A percentile compares a stretch with the other conserved stretches of the same genome.
phyloP scores from a whole-genome alignment of 257 asterid species.

The Perilla frutescens region DNA sequence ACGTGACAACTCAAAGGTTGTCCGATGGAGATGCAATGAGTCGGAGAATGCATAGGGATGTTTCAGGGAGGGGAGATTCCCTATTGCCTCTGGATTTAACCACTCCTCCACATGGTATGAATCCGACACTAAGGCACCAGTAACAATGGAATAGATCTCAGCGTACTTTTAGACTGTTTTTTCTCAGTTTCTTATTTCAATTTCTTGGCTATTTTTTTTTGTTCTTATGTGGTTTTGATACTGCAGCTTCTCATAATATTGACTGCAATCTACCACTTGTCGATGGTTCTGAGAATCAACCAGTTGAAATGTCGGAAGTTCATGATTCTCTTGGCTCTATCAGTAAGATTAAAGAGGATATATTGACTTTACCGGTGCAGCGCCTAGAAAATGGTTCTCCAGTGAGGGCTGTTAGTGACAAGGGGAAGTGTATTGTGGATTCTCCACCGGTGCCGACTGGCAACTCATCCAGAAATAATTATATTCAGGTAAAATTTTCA shows the following conservation, averaged over 20 bases:
- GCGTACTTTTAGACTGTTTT: not conserved
- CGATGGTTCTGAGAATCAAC: constrained; percentile 36
- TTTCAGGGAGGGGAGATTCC: constrained; percentile 30
- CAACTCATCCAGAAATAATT: constrained; percentile 37
- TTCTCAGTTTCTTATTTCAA: not conserved
- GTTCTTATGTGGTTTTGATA: constrained; percentile 26
- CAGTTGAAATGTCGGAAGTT: constrained; percentile 24
- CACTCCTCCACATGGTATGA: constrained; percentile 51
- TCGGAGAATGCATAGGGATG: constrained; percentile 18
- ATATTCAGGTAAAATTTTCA: constrained; percentile 60
- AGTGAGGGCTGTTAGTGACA: constrained; percentile 36
- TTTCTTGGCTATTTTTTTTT: not conserved
- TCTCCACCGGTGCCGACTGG: constrained; percentile 29
- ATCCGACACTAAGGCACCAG: not conserved
- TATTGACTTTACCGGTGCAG: constrained; percentile 36
- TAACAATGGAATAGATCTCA: not conserved
- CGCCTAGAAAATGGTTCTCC: constrained; percentile 33
- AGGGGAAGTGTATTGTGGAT: constrained; percentile 41
- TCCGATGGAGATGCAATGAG: constrained; percentile 35
- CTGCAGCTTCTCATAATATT: constrained; percentile 47
- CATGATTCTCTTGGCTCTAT: constrained; percentile 34
- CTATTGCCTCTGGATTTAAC: constrained; percentile 40
- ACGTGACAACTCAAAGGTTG: constrained; percentile 30
- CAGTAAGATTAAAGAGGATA: constrained; percentile 34
- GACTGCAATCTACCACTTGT: constrained; percentile 55